Conservation (phyloP, 2,329 filamentous ascomycete species). For the Diplodia scrobiculata region DNA sequence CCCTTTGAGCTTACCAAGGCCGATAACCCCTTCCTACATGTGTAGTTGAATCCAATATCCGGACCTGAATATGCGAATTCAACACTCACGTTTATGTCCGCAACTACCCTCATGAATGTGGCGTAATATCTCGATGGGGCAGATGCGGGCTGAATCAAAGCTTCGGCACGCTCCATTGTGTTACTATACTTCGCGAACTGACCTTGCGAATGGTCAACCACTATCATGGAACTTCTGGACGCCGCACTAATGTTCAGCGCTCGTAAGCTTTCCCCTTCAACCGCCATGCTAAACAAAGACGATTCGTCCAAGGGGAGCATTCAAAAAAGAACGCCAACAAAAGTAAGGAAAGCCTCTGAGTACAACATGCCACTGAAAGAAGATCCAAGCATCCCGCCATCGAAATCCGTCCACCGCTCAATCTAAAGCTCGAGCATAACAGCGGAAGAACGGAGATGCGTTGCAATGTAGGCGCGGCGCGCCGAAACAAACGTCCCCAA, state of each 20-base stretch:
- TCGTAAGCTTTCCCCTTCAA: background rate
- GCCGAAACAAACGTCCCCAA: background rate
- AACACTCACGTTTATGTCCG: too few species aligned
- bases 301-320: background rate
- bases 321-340: background rate
- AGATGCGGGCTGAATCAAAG: background rate
- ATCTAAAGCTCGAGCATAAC: background rate
- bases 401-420: background rate
- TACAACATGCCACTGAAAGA: background rate
- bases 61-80: too few species aligned
- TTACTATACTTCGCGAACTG: background rate
- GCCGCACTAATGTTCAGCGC: background rate
- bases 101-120: too few species aligned
- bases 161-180: background rate
- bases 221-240: background rate
- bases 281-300: constrained; percentile 11
- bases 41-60: too few species aligned
- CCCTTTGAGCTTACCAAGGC: too few species aligned
- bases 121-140: too few species aligned
- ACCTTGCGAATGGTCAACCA: background rate
- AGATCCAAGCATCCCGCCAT: background rate
- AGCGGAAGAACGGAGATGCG: background rate
- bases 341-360: background rate
- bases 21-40: too few species aligned
- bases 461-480: background rate